These are phyloP conservation scores for Aspergillus ochraceoroseus DNA, from an alignment of 2,329 filamentous ascomycete genomes.

Conservation along the genomic window DNA sequence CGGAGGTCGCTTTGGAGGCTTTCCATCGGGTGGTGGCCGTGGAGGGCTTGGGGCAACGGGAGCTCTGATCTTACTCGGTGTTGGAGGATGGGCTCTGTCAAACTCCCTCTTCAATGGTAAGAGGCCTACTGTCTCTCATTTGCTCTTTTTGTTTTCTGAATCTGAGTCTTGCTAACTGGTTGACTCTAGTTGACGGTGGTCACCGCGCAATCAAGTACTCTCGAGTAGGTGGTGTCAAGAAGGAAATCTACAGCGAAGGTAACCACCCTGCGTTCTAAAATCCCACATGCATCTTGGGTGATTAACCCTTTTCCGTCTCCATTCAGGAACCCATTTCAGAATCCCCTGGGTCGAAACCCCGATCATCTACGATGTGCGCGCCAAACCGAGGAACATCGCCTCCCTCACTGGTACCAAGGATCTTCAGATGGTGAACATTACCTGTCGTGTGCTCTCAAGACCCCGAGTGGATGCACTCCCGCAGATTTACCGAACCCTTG, in stretches of 20 bases:
- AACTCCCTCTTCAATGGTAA: conserved; percentile 66
- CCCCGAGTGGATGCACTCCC: conserved; percentile 83
- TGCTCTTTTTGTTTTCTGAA: neutral
- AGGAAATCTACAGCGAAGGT: conserved; percentile 97
- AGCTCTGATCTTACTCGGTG: conserved; percentile 50
- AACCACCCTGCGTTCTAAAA: conserved; percentile 17
- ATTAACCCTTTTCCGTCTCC: neutral
- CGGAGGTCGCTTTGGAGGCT: conserved; percentile 42
- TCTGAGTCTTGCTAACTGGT: conserved; percentile 15
- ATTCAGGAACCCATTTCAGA: conserved; percentile 77
- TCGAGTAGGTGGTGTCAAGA: conserved; percentile 83
- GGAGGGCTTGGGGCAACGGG: conserved; percentile 52
- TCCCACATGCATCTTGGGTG: too few relatives aligned
- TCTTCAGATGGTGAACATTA: conserved; percentile 99
- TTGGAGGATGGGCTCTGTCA: conserved; percentile 40
- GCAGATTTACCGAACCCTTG: conserved; percentile 94
- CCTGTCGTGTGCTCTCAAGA: conserved; percentile 93
- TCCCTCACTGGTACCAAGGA: conserved; percentile 98
- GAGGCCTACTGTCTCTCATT: conserved; percentile 6
- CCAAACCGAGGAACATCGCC: conserved; percentile 92
- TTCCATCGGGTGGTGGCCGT: conserved; percentile 48
- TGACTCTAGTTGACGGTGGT: conserved; percentile 78
- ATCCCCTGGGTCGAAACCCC: conserved; percentile 98
- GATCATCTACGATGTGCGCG: conserved; percentile 94
- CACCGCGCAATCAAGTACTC: conserved; percentile 99